Conservation (phyloP, 2,329 filamentous ascomycete species). For the Alternaria consortialis region DNA sequence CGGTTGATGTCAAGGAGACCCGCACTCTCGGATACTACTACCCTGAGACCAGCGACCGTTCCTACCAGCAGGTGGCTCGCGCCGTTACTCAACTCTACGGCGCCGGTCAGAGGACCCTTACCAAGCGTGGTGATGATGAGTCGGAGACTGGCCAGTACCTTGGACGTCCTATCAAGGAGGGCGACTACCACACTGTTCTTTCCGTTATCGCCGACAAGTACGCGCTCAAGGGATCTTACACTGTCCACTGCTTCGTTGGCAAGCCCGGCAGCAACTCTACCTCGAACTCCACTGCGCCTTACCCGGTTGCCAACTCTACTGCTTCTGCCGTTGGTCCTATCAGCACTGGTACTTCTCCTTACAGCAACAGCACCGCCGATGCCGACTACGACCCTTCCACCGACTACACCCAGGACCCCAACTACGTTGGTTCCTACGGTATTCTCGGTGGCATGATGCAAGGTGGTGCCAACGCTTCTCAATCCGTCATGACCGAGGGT, state of each 20-base stretch:
- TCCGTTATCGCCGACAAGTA: slow-evolving; percentile 46
- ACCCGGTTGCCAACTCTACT: slow-evolving; percentile 32
- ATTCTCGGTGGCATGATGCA: slow-evolving; percentile 43
- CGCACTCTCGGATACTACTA: slow-evolving; percentile 56
- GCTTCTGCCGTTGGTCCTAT: slow-evolving; percentile 5
- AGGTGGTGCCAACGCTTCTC: slow-evolving; percentile 34
- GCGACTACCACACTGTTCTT: slow-evolving; percentile 49
- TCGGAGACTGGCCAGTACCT: slow-evolving; percentile 38
- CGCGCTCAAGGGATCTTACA: slow-evolving; percentile 48
- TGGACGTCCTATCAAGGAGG: slow-evolving; percentile 44
- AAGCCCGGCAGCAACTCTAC: slow-evolving; percentile 38
- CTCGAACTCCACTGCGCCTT: slow-evolving; percentile 26
- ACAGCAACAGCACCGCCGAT: slow-evolving; percentile 32
- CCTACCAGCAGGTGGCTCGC: slow-evolving; percentile 32
- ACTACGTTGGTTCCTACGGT: slow-evolving; percentile 47
- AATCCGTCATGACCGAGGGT: slow-evolving; percentile 43
- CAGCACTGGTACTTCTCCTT: slow-evolving; percentile 18
- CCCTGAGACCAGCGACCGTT: slow-evolving; percentile 43
- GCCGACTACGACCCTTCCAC: slow-evolving; percentile 36
- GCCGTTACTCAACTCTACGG: slow-evolving; percentile 45
- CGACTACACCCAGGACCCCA: slow-evolving; percentile 40
- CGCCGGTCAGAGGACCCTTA: slow-evolving; percentile 52
- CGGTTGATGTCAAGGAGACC: slow-evolving; percentile 43
- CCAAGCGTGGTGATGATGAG: slow-evolving; percentile 30
- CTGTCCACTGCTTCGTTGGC: slow-evolving; percentile 49